Percentiles rank a stretch among this genome's conserved stretches.
Evolutionary conservation across 108 stramenopile genomes (phyloP).

Genomic region (Cylindrotheca fusiformis): DNA sequence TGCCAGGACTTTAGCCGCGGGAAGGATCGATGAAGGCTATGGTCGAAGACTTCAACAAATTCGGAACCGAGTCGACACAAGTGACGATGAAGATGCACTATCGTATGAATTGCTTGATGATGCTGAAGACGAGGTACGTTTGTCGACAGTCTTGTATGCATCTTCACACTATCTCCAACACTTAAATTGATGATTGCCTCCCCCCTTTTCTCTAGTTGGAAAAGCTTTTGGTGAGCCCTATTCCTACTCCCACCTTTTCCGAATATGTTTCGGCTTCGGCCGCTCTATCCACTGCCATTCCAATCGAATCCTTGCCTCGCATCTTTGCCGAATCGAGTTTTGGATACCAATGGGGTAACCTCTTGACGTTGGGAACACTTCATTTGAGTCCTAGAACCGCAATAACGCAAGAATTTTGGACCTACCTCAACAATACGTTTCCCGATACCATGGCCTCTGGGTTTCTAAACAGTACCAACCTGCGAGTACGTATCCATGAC

Average conservation of each 20-base stretch:
- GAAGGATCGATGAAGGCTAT: not conserved
- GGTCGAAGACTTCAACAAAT: not conserved
- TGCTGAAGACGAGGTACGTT: not conserved
- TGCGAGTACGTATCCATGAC: constrained; percentile 30
- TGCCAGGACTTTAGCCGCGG: not conserved
- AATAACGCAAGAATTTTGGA: not conserved
- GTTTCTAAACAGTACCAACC: not conserved
- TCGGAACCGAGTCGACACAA: not conserved
- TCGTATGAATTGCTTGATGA: not conserved
- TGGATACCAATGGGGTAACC: constrained; percentile 43
- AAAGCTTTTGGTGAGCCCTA: not conserved
- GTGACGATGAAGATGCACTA: not conserved
- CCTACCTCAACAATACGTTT: not conserved
- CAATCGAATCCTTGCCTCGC: constrained; percentile 22
- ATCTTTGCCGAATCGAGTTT: constrained; percentile 33
- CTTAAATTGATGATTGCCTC: not conserved
- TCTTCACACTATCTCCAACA: too few species aligned
- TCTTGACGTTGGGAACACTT: constrained; percentile 46
- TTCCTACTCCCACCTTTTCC: not conserved
- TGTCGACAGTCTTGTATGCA: too few species aligned
- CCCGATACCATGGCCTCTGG: not conserved
- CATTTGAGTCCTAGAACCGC: constrained; percentile 17
- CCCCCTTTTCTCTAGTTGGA: not conserved
- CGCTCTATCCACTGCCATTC: not conserved
- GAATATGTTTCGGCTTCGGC: not conserved